Evolutionary conservation across 2,329 filamentous ascomycete species (phyloP).

Genomic region (Pseudogymnoascus sp.): DNA sequence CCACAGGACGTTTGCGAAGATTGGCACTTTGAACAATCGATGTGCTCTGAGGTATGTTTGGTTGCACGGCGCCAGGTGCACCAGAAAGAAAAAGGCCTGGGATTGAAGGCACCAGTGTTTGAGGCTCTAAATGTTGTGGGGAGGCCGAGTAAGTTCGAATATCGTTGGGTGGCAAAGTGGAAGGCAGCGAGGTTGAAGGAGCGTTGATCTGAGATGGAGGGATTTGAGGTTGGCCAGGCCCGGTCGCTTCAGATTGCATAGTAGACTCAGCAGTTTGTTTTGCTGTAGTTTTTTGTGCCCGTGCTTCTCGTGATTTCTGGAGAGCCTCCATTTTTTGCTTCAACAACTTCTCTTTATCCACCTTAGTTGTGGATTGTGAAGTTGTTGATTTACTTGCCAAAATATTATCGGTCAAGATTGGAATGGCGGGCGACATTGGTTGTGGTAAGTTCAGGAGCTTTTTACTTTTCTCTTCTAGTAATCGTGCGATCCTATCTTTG

Average conservation of each 20-base stretch:
- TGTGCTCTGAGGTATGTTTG: neutral
- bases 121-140: constrained; percentile 9
- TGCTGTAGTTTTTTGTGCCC: constrained; percentile 32
- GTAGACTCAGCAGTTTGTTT: constrained; percentile 15
- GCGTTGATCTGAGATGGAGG: neutral
- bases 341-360: constrained; percentile 64
- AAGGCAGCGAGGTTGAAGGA: neutral
- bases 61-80: neutral
- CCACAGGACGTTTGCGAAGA: constrained; percentile 51
- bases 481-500: constrained; percentile 67
- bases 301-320: constrained; percentile 46
- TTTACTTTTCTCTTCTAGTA: constrained; percentile 64
- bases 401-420: constrained; percentile 13
- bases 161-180: neutral
- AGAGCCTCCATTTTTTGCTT: constrained; percentile 73
- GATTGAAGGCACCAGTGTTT: constrained; percentile 21
- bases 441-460: constrained; percentile 31
- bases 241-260: neutral
- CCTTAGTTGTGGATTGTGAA: constrained; percentile 32
- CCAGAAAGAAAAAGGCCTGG: constrained; percentile 32
- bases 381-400: constrained; percentile 9
- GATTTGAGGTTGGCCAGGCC: neutral
- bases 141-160: constrained; percentile 5
- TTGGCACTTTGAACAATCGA: constrained; percentile 6
- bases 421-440: neutral